Percentiles rank a stretch among this genome's conserved stretches.
These are phyloP conservation scores for Zopfochytrium polystomum DNA, from an alignment of 371 early-diverging fungal genomes.

Conservation along the genomic window DNA sequence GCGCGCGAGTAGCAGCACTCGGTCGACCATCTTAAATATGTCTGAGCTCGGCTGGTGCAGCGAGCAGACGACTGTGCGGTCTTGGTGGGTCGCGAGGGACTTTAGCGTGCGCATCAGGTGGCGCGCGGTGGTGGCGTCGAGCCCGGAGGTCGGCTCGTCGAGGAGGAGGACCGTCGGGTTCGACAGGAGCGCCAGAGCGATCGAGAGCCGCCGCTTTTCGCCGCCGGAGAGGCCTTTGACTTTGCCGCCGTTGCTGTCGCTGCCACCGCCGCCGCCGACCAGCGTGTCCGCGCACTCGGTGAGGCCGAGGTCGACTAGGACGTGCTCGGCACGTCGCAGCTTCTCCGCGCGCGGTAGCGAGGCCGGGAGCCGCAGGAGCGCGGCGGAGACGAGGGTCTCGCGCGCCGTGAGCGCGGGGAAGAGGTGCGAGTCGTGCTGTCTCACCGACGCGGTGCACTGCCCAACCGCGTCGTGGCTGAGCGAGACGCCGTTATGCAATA, in stretches of 20 bases:
- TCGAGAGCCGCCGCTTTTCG: slow-evolving; percentile 49
- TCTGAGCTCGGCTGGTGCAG: slow-evolving; percentile 93
- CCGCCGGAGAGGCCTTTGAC: slow-evolving; percentile 52
- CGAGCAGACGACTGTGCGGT: slow-evolving; percentile 87
- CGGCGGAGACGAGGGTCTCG: slow-evolving; percentile 39
- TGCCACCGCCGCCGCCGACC: slow-evolving; percentile 37
- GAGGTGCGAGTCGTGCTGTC: slow-evolving; percentile 41
- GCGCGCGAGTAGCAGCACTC: slow-evolving; percentile 73
- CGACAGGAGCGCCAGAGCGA: slow-evolving; percentile 50
- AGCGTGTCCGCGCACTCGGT: slow-evolving; percentile 37
- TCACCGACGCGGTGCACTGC: slow-evolving; percentile 26
- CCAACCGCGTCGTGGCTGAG: background rate
- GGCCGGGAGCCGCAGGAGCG: slow-evolving; percentile 32
- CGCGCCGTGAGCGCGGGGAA: slow-evolving; percentile 41
- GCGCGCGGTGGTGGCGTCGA: slow-evolving; percentile 91
- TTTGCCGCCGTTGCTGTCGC: too few relatives aligned
- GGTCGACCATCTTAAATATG: slow-evolving; percentile 85
- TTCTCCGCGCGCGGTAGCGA: slow-evolving; percentile 36
- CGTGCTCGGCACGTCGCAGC: slow-evolving; percentile 36
- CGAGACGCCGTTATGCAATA: slow-evolving; percentile 29
- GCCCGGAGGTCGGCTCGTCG: slow-evolving; percentile 61
- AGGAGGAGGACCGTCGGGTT: slow-evolving; percentile 53
- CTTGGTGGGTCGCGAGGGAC: slow-evolving; percentile 71
- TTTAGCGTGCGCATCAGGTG: slow-evolving; percentile 85
- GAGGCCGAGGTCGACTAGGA: slow-evolving; percentile 37